Conservation (phyloP, 2,329 filamentous ascomycete species). For the Sporothrix variecibatus region DNA sequence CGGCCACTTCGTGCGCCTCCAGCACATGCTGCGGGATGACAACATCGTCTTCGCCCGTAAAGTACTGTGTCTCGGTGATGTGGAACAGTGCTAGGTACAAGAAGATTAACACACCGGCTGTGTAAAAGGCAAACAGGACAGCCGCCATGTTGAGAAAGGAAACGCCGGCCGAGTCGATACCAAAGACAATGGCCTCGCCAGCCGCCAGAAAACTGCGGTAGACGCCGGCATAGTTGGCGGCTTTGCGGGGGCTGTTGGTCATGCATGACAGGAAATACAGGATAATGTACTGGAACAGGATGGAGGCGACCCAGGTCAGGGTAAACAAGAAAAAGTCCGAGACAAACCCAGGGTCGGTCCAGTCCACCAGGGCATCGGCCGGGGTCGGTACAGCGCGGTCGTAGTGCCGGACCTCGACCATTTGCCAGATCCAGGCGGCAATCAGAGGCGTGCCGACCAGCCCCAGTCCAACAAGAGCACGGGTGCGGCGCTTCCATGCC, state of each 20-base stretch:
- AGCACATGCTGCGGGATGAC: constrained; percentile 36
- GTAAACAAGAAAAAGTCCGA: not conserved
- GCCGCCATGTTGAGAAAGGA: not conserved
- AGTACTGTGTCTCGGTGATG: constrained; percentile 36
- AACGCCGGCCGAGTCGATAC: constrained; percentile 3
- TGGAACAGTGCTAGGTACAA: constrained; percentile 33
- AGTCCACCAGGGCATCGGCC: constrained; percentile 3
- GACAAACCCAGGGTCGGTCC: not conserved
- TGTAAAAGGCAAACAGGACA: not conserved
- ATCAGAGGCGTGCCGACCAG: constrained; percentile 32
- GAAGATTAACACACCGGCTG: constrained; percentile 22
- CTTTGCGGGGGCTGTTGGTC: constrained; percentile 33
- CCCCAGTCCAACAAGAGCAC: not conserved
- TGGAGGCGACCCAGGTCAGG: constrained; percentile 15
- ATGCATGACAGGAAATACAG: constrained; percentile 36
- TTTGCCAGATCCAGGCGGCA: constrained; percentile 38
- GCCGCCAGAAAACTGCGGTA: constrained; percentile 36
- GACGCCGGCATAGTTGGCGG: constrained; percentile 33
- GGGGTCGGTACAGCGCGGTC: constrained; percentile 31
- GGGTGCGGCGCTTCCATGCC: constrained; percentile 2
- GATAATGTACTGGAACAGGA: constrained; percentile 37
- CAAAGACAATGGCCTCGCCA: constrained; percentile 36
- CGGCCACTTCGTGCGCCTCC: constrained; percentile 27
- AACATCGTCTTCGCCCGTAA: constrained; percentile 34
- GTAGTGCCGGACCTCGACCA: constrained; percentile 32